phyloP scores from a whole-genome alignment of 805 yeast species.

The Spathaspora passalidarum region DNA sequence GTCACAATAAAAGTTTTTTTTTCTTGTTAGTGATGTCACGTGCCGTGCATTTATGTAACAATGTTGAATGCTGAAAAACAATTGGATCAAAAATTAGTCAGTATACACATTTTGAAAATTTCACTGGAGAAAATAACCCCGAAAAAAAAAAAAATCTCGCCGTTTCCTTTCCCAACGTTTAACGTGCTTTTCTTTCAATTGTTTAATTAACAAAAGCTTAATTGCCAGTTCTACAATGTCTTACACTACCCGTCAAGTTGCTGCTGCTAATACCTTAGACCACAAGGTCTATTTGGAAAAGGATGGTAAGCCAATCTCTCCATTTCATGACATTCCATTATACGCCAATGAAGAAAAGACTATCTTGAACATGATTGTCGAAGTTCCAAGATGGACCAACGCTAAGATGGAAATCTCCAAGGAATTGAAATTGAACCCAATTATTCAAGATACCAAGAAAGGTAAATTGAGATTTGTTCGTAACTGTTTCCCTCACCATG shows the following conservation, averaged over 20 bases:
- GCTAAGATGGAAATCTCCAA: slow-evolving; percentile 95
- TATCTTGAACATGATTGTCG: slow-evolving; percentile 78
- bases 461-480: slow-evolving; percentile 94
- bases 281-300: slow-evolving; percentile 88
- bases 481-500: slow-evolving; percentile 98
- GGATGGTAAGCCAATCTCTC: slow-evolving; percentile 91
- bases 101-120: slow-evolving; percentile 3
- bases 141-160: background rate
- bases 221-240: slow-evolving; percentile 42
- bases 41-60: background rate
- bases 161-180: background rate
- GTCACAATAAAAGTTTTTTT: background rate
- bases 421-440: slow-evolving; percentile 83
- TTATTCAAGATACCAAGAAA: slow-evolving; percentile 95
- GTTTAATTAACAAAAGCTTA: background rate
- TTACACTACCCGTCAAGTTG: slow-evolving; percentile 88
- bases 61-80: background rate
- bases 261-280: slow-evolving; percentile 93
- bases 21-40: background rate
- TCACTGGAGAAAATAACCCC: background rate
- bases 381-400: slow-evolving; percentile 98
- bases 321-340: slow-evolving; percentile 78
- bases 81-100: background rate
- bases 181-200: background rate
- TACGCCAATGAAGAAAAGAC: slow-evolving; percentile 92